These are phyloP conservation scores for Oryza australiensis DNA, from an alignment of 176 grass and related monocot species.

Conservation along the genomic window DNA sequence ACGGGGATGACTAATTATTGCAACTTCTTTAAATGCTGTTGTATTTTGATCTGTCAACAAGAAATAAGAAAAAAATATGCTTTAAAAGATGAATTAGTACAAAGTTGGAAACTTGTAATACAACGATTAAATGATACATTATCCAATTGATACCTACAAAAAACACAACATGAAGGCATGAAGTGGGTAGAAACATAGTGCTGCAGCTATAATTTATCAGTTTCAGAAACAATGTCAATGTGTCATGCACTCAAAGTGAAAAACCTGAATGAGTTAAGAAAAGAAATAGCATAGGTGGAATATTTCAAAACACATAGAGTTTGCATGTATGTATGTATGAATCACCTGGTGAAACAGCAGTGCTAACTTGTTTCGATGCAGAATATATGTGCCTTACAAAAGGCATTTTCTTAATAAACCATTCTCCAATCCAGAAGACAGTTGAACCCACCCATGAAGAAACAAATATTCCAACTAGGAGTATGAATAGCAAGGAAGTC, in stretches of 20 bases:
- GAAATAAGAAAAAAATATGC: not conserved
- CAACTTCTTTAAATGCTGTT: slow-evolving; percentile 94
- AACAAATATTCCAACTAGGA: slow-evolving; percentile 98
- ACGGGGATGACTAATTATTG: slow-evolving; percentile 92
- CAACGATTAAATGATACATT: not conserved
- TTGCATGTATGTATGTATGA: not conserved
- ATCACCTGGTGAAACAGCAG: slow-evolving; percentile 94
- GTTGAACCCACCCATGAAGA: slow-evolving; percentile 93
- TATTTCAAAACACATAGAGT: not conserved
- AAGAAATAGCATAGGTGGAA: not conserved
- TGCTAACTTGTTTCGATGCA: slow-evolving; percentile 99
- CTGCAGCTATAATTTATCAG: not conserved
- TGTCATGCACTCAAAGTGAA: not conserved
- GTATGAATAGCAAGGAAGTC: slow-evolving; percentile 88
- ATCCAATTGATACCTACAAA: not conserved
- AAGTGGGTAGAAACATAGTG: slow-evolving; percentile 1
- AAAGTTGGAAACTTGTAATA: not conserved
- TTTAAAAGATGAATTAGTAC: slow-evolving; percentile 17
- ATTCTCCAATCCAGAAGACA: slow-evolving; percentile 96
- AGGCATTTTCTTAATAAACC: slow-evolving; percentile 92
- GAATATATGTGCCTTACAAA: slow-evolving; percentile 96
- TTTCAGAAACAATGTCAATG: not conserved
- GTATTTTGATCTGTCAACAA: slow-evolving; percentile 92
- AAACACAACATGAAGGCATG: not conserved
- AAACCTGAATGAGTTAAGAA: not conserved